phyloP scores from a whole-genome alignment of 163 green algal genomes.

The Scenedesmus sp. region DNA sequence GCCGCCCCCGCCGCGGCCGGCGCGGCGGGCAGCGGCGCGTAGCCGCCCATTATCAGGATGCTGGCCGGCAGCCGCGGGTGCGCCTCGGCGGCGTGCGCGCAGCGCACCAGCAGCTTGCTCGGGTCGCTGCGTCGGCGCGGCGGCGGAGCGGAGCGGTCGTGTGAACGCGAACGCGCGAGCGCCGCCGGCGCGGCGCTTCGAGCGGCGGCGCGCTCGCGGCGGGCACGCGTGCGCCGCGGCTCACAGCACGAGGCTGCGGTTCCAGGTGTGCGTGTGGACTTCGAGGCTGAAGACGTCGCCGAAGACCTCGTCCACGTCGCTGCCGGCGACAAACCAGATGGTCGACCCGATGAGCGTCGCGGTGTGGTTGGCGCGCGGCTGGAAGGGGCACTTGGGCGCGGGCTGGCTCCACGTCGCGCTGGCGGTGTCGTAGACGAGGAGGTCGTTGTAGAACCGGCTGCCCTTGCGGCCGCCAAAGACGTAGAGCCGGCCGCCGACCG shows the following conservation, averaged over 20 bases:
- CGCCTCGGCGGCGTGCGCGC: conserved; percentile 25
- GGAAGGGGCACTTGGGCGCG: background rate
- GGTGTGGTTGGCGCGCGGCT: conserved; percentile 24
- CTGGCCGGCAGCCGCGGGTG: background rate
- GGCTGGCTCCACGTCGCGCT: background rate
- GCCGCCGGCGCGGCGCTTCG: no score
- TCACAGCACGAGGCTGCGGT: conserved; percentile 1
- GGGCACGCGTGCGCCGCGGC: no score
- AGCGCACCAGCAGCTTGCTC: conserved; percentile 5
- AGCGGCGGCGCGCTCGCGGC: no score
- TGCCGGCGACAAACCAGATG: conserved; percentile 8
- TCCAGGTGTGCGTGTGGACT: background rate
- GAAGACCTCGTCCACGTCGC: conserved; percentile 10
- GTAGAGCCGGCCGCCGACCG: conserved; percentile 23
- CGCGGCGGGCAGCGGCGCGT: background rate
- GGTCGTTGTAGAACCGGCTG: conserved; percentile 24
- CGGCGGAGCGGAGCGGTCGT: no score
- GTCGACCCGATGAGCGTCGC: conserved; percentile 12
- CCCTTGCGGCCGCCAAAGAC: conserved; percentile 1
- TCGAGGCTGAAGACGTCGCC: conserved; percentile 8
- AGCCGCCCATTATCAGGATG: conserved; percentile 33
- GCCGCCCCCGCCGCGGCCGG: background rate
- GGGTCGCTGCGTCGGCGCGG: no score
- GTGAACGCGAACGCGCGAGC: no score
- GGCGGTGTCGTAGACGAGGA: conserved; percentile 10